A percentile compares a stretch with the other conserved stretches of the same genome.
Conservation (phyloP, 2,329 filamentous ascomycete species). For the Hymenoscyphus fraxineus region DNA sequence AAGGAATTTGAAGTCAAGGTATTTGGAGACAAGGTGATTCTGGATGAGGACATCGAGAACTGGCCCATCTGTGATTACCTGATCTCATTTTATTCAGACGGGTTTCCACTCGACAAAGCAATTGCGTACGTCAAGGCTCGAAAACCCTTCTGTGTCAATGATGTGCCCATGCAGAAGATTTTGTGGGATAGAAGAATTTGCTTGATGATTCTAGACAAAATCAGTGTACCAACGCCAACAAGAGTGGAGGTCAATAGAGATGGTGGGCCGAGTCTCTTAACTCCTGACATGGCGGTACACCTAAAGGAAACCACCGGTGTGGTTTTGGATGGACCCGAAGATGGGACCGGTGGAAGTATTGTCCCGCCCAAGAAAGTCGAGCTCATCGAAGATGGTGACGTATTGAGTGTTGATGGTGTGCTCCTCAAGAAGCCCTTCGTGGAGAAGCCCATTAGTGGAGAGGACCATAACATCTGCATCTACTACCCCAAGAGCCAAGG, state of each 20-base stretch:
- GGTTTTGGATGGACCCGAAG: conserved; percentile 63
- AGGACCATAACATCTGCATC: conserved; percentile 98
- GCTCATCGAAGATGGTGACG: conserved; percentile 85
- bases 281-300: conserved; percentile 73
- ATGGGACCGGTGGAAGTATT: conserved; percentile 56
- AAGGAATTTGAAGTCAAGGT: conserved; percentile 95
- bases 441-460: conserved; percentile 95
- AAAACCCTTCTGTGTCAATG: conserved; percentile 96
- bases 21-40: conserved; percentile 97
- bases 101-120: conserved; percentile 93
- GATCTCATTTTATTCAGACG: conserved; percentile 97
- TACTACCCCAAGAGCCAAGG: conserved; percentile 87
- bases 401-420: conserved; percentile 79
- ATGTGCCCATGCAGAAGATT: conserved; percentile 94
- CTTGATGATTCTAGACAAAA: conserved; percentile 79
- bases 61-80: conserved; percentile 92
- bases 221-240: conserved; percentile 84
- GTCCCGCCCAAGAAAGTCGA: conserved; percentile 64
- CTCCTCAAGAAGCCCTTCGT: conserved; percentile 89
- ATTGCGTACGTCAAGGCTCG: conserved; percentile 91
- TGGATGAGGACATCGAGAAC: conserved; percentile 94
- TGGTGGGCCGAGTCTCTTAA: conserved; percentile 77
- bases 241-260: conserved; percentile 90
- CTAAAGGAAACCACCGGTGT: conserved; percentile 79
- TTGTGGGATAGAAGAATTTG: conserved; percentile 94